Conservation (phyloP, 106 monocot species). For the Phalaenopsis equestris region DNA sequence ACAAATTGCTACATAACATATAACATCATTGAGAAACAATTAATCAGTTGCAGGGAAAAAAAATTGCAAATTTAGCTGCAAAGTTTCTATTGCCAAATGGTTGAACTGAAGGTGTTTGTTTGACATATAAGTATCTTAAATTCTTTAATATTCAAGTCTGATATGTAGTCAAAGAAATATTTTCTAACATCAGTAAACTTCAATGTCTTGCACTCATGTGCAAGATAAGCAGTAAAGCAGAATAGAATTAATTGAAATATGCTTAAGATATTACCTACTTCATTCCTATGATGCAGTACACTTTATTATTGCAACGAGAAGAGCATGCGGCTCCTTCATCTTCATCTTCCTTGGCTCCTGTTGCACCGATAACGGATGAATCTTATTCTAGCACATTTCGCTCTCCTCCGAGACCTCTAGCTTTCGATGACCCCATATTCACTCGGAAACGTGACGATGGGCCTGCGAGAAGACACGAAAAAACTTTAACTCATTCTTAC, state of each 20-base stretch:
- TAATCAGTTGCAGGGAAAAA: too few species aligned
- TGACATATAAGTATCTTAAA: too few species aligned
- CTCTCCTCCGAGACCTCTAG: conserved; percentile 52
- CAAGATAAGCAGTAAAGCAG: neutral
- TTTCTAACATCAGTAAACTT: too few species aligned
- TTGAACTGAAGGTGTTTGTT: too few species aligned
- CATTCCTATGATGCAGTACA: conserved; percentile 25
- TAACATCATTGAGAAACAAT: too few species aligned
- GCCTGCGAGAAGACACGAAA: conserved; percentile 21
- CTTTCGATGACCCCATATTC: conserved; percentile 62
- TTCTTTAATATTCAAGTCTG: too few species aligned
- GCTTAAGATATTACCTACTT: neutral
- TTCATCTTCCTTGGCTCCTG: conserved; percentile 10
- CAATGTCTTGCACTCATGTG: too few species aligned
- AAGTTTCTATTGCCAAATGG: too few species aligned
- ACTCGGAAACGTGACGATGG: conserved; percentile 15
- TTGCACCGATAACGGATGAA: conserved; percentile 15
- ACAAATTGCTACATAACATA: too few species aligned
- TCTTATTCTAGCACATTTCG: conserved; percentile 33
- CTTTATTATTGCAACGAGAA: conserved; percentile 32
- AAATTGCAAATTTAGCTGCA: too few species aligned
- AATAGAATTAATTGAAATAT: neutral
- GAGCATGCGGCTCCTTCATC: conserved; percentile 19
- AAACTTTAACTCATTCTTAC: conserved; percentile 30
- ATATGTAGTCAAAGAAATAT: too few species aligned